Evolutionary conservation across 352 stramenopile species (phyloP).

Genomic region (Pythium vanterpoolii): DNA sequence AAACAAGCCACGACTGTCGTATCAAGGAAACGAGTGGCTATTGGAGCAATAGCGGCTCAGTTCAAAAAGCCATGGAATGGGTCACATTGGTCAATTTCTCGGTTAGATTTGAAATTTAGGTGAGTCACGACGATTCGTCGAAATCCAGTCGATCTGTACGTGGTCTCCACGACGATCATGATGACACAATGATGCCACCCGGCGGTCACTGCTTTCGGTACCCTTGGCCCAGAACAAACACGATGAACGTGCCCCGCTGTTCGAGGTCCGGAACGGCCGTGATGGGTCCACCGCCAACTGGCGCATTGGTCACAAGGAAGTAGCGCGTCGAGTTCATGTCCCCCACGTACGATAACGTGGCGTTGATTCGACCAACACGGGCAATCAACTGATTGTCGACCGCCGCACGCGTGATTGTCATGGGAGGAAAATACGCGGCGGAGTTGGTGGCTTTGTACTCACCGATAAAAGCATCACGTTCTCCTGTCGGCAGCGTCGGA

Average conservation of each 20-base stretch:
- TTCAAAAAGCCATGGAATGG: no score
- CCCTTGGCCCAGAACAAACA: neutral
- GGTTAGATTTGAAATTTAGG: no score
- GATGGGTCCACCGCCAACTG: neutral
- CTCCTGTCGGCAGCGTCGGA: conserved; percentile 19
- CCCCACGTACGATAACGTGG: conserved; percentile 2
- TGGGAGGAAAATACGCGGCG: conserved; percentile 31
- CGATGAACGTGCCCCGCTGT: neutral
- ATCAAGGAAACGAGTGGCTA: no score
- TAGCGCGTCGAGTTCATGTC: neutral
- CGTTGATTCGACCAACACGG: neutral
- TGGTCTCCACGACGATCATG: neutral
- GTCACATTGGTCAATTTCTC: no score
- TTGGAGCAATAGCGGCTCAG: no score
- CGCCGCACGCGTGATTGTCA: conserved; percentile 21
- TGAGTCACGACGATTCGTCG: no score
- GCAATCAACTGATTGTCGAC: neutral
- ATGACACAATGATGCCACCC: neutral
- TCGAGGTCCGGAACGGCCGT: neutral
- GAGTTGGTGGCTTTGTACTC: conserved; percentile 37
- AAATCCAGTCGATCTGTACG: no score
- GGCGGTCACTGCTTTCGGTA: neutral
- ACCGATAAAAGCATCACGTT: conserved; percentile 32
- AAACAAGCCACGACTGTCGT: no score
- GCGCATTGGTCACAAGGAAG: neutral